Evolutionary conservation across 495 filamentous ascomycete species (phyloP), one percentile per base, ranked within the genome.

Genomic region (Neohortaea acidophila): DNA sequence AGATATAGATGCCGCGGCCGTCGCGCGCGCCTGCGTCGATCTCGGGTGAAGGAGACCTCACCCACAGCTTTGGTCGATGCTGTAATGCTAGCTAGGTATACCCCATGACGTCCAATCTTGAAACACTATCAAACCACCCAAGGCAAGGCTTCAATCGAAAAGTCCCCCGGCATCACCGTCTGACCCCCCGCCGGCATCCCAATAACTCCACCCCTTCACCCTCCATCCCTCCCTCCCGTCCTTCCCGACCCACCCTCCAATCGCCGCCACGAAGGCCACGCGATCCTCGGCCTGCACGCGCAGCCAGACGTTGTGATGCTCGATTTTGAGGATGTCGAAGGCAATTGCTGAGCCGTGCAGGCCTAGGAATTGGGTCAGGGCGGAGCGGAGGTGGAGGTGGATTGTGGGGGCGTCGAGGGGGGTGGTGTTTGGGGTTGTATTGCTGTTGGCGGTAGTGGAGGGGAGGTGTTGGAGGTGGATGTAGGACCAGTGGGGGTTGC

Each of bases 351-450:
- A 64, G 22, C 87, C 87, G 2, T 72, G 72, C 21, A 79, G 50
- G 7, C 87, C 87, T 14, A 94, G 72, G 59, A 81, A 93, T 51
- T 85, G 80, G 7, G 67, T 68, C 1, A 94, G 62, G 0, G 84
- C 79, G 21, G 77, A 57, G 15, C 71, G 76, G 35, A 89, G 73
- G 50, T 83, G 73, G 0, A 77, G 69, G 25, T 76, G 77, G 22
- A 73, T 70, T 32, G 82, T 86, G 23, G 93, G 66, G 21, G 68
- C 63, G 59, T 94, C 86, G 23, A 87, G 60, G 23, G 25, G 21
- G 2, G 39, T 18, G 10, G 27, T n/a, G 12, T 12, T 26, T 28
- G 28, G 3, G 18, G 67, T 55, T 21, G 47, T 25, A 7, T 48
- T 38, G 2, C 47, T 18, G 12, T 53, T 42, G 21, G 39, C 41